A percentile compares a stretch with the other conserved stretches of the same genome.
These are phyloP conservation scores for Cercis canadensis DNA, from an alignment of 306 rosid species.

Conservation along the genomic window DNA sequence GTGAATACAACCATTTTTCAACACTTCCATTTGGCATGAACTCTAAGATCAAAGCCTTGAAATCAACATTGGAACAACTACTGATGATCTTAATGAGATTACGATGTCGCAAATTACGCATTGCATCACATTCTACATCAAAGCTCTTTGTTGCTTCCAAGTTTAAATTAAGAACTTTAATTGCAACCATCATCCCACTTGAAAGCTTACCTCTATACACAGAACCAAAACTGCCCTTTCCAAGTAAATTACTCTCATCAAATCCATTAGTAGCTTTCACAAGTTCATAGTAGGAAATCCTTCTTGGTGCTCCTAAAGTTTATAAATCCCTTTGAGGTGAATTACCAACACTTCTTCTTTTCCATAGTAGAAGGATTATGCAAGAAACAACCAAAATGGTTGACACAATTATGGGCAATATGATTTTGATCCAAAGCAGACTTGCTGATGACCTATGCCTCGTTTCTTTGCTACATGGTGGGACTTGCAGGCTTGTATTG, in stretches of 20 bases:
- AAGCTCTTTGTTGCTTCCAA: not conserved
- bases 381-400: not conserved
- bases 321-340: not conserved
- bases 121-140: too few species aligned
- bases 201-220: not conserved
- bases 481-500: not conserved
- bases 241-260: not conserved
- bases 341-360: not conserved
- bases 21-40: too few species aligned
- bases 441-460: not conserved
- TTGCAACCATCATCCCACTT: not conserved
- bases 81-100: too few species aligned
- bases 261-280: not conserved
- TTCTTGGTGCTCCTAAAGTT: not conserved
- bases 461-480: not conserved
- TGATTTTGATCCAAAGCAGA: not conserved
- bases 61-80: too few species aligned
- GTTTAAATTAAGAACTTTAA: not conserved
- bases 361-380: not conserved
- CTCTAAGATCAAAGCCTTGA: too few species aligned
- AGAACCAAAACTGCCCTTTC: not conserved
- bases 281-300: not conserved
- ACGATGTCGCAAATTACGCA: too few species aligned
- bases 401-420: not conserved
- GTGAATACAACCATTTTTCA: too few species aligned